Base-by-base conservation (phyloP, 108 stramenopile genomes). In the Discostella stelligeroides region DNA sequence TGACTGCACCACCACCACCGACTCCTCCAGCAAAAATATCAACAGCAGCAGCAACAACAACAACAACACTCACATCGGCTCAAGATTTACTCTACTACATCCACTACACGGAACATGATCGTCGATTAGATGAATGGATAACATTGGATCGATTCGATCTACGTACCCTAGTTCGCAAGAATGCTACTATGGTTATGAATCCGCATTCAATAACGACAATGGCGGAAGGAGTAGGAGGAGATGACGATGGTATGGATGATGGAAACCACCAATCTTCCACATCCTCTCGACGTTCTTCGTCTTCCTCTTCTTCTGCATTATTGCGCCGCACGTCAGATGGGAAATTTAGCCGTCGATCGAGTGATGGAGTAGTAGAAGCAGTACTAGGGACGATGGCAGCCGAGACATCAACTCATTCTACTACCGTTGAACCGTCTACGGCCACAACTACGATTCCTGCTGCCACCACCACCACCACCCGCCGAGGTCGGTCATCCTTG, bases 71-170 rank as follows among this genome's bases (percentile, higher is more conserved):
- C 49, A 45, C 34, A n/a, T n/a, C n/a, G 11, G 72, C 87, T 18
- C 55, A 62, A 14, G 88, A 89, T 56, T 57, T 85, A 20, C 84
- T 88, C 34, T 94, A 92, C 55, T 93, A 93, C 70, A 85, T 96
- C 23, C 92, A 94, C 76, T 94, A 96, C 72, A 60, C 75, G 7
- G 80, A 84, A 50, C 88, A 92, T 49, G 94, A 95, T 75, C 84
- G 91, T 15, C 86, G 96, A 24, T 70, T 94, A 20, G 95, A 96
- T 60, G 92, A 96, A 81, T 96, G 95, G 95, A 73, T 94, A 8
- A 59, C 77, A 7, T 30, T 87, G 2, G 80, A 79, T 41, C 77
- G 83, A 24, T 92, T 94, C 66, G 62, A 84, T 7, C 57, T 92
- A 61, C 67, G 75, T 6, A 89, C 90, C 0, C 63, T 91, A 45